Evolutionary conservation across 371 early-diverging fungal genomes (phyloP), one percentile per base, ranked within the genome.

Genomic region (Rhizopus arrhizus): DNA sequence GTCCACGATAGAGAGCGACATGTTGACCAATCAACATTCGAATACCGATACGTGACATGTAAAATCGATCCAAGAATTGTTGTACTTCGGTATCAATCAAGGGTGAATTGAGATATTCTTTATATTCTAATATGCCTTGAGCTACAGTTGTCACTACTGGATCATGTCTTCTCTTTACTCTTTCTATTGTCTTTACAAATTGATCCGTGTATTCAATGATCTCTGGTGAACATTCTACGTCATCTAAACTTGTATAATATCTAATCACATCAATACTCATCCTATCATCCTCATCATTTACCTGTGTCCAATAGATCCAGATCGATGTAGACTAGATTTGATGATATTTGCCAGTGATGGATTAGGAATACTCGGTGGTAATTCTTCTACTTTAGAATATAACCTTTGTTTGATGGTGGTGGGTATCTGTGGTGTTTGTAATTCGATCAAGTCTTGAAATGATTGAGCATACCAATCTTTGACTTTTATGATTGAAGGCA

Each of bases 41-140:
- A 64, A 98, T 96, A 13, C 98, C 98, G 62, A 98, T 98, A 45
- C 98, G 91, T 31, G 95, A 95, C 89, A 96, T 89, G 80, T 96
- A 96, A 76, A 98, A 98, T n/a, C 96, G 87, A 76, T 96, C 97
- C 62, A 98, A 76, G 69, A 98, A 98, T 31, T 85, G 81, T 74
- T 98, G 96, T 8, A 96, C 83, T 48, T 89, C 93, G 38, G 85
- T 86, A 67, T 95, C 94, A 34, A 93, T 86, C 15, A 73, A 45
- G 8, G 75, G 65, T 3, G 80, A 80, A 49, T 73, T 83, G 60
- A 68, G 85, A 66, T 74, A 70, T 50, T 90, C 85, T 74, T 97
- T 97, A 72, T 92, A 92, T 73, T 97, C 96, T 52, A 90, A 79
- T 50, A 97, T 91, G 33, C 98, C 98, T 69, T 95, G 93, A 10